phyloP scores from a whole-genome alignment of 345 rosid genomes.

The Toxicodendron radicans region DNA sequence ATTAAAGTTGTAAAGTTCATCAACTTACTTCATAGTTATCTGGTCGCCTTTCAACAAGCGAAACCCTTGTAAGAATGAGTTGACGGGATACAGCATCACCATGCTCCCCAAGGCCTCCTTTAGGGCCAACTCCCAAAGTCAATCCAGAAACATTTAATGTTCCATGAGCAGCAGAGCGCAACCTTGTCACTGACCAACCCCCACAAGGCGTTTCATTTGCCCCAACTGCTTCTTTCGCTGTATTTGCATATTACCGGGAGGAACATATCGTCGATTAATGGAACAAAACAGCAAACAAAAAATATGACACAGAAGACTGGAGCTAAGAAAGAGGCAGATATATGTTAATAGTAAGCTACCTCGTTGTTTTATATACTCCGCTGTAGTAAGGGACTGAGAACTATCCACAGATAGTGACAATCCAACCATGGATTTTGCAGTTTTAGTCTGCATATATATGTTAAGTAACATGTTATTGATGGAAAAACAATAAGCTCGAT shows the following conservation, averaged over 20 bases:
- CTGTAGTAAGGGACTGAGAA: constrained; percentile 59
- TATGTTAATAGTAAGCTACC: constrained; percentile 40
- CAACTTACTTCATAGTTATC: constrained; percentile 99
- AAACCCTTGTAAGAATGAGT: constrained; percentile 81
- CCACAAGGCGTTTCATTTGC: constrained; percentile 91
- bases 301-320: constrained; percentile 1
- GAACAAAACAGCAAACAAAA: constrained; percentile 11
- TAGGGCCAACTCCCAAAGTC: constrained; percentile 84
- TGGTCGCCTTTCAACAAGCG: constrained; percentile 95
- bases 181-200: constrained; percentile 87
- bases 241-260: constrained; percentile 6
- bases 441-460: constrained; percentile 70
- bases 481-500: constrained; percentile 5
- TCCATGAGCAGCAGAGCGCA: constrained; percentile 95
- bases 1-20: constrained; percentile 24
- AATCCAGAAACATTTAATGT: constrained; percentile 79
- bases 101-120: constrained; percentile 96
- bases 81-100: constrained; percentile 93
- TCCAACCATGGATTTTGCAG: constrained; percentile 87
- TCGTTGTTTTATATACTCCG: constrained; percentile 78
- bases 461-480: constrained; percentile 13
- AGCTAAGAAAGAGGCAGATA: constrained; percentile 1
- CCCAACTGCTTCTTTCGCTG: constrained; percentile 93
- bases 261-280: neutral
- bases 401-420: constrained; percentile 65